Base-by-base conservation (phyloP, 2,329 filamentous ascomycete genomes). In the Ustulina deusta region DNA sequence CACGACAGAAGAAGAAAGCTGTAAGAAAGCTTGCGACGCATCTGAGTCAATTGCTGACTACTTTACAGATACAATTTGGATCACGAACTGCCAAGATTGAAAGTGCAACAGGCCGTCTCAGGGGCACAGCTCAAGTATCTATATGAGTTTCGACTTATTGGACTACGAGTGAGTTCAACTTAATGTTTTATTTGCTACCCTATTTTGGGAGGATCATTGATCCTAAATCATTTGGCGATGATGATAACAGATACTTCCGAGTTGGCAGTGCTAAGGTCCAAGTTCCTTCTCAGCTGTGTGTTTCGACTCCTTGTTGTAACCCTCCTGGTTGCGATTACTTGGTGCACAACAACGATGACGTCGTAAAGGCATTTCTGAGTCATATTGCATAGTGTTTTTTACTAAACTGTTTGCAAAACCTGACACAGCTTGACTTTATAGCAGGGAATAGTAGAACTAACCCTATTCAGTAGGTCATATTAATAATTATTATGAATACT, bases 1-100 rank as follows among this genome's bases (percentile, higher is more conserved):
- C 95, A 4, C 82, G 82, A n/a, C 94, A 98, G 80, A 97, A 96
- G 85, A 99, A 99, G 81, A 86, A 94, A 76, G 95, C 95, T 20
- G 92, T 94, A 82, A 78, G 90, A 83, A 36, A 29, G 55, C 17
- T 51, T 13, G 2, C 7, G 32, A 2, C 25, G 9, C 15, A 15
- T 36, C 7, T 2, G 6, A 9, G 29, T 9, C 11, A 22, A 48
- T 70, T 67, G 40, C 66, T 69, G 71, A 70, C 75, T 74, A 25
- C 73, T 63, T 22, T 9, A 40, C 25, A 91, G 89, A 94, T 94
- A 65, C 93, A 96, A 79, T 96, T 96, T 75, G 93, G 93, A 15
- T 89, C 93, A 2, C 84, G 92, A 72, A 94, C 92, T 3, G 93
- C 93, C 15, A 96, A 94, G 82, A 94, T 95, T 89, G 90, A 93